Base-by-base conservation (phyloP, 1,139 yeast genomes). In the Scheffersomyces titani region DNA sequence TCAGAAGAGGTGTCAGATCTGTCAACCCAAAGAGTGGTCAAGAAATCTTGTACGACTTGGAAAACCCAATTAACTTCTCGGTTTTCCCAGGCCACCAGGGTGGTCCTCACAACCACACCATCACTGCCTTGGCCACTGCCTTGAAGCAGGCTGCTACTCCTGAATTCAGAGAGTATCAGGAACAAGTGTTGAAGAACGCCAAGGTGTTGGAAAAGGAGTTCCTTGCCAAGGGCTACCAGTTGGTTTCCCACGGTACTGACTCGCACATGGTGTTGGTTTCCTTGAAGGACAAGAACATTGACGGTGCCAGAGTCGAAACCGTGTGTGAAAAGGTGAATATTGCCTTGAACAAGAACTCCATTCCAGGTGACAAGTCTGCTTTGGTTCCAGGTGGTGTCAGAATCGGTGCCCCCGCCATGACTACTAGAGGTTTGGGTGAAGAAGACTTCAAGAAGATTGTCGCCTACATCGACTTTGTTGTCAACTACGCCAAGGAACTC, bases 11-110 rank as follows among this genome's bases (percentile, higher is more conserved):
- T 68, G 89, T 92, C 60, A 88, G 98, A 80, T 87, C 91, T 54
- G 84, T 88, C 66, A 90, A 90, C 80, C 87, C 90, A 67, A 94
- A 93, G 83, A 91, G 93, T 71, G 98, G 98, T 66, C 90, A 89
- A 75, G 96, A 92, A 78, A 81, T 90, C 61, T 76, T 84, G 64
- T 94, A 92, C 76, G 98, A 94, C 73, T 85, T 94, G 75, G 99
- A 94, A 81, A 88, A 88, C 75, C 91, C 91, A 76, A 93, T 94
- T 78, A 94, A 94, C 86, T 94, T 94, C 76, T 92, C 98, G 9
- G 98, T 94, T 62, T 94, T 94, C 93, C 99, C 99, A 67, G 98
- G 98, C 68, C 98, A 94, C 78, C 99, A 94, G 82, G 99, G 99
- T 83, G 99, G 99, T 74, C 99, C 99, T 65, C 98, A 94, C 78